Evolutionary conservation across 106 monocot species (phyloP).

Genomic region (Phalaenopsis aphrodite): DNA sequence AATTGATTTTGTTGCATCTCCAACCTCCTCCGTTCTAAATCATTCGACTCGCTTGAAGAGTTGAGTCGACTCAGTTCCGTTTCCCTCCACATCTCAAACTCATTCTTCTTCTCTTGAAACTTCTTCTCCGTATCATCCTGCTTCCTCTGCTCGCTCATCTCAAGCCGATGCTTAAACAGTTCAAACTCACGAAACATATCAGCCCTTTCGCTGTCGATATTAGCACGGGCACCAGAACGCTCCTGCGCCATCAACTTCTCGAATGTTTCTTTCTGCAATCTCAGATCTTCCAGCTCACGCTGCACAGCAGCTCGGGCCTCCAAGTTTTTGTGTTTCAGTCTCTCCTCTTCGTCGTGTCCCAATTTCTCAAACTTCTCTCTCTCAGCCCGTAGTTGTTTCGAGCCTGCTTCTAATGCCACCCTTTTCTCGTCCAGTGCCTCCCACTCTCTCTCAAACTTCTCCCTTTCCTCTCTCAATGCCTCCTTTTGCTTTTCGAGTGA

Average conservation of each 20-base stretch:
- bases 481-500: constrained; percentile 51
- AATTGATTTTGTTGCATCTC: constrained; percentile 45
- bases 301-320: constrained; percentile 24
- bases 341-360: constrained; percentile 47
- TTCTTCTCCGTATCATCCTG: constrained; percentile 34
- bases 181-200: constrained; percentile 44
- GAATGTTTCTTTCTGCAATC: constrained; percentile 63
- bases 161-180: constrained; percentile 44
- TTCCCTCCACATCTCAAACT: constrained; percentile 46
- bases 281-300: constrained; percentile 58
- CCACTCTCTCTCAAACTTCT: constrained; percentile 93
- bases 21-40: constrained; percentile 50
- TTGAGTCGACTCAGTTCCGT: constrained; percentile 37
- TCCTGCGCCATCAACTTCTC: constrained; percentile 55
- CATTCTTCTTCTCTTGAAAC: constrained; percentile 40
- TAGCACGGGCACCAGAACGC: constrained; percentile 31
- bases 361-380: constrained; percentile 62
- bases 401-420: constrained; percentile 32
- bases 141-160: constrained; percentile 46
- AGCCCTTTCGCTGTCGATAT: constrained; percentile 40
- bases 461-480: constrained; percentile 60
- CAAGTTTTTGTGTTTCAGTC: constrained; percentile 38
- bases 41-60: constrained; percentile 33
- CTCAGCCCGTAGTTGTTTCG: constrained; percentile 42
- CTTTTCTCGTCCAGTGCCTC: constrained; percentile 82